Evolutionary conservation across 768 basidiomycete genomes (phyloP).

Genomic region (Leccinellum albellum): DNA sequence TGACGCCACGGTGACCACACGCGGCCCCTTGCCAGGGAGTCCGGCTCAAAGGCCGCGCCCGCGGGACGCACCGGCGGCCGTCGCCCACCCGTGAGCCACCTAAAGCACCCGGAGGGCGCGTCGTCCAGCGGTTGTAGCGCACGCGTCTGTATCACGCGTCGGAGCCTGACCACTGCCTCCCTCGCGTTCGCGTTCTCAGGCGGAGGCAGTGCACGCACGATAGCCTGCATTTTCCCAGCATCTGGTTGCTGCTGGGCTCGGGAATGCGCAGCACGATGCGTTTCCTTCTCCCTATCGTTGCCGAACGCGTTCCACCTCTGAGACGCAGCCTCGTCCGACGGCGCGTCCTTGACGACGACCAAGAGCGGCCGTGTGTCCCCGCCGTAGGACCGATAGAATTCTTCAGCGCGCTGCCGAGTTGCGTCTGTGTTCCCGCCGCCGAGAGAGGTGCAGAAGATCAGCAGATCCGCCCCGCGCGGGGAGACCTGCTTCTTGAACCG

Average conservation of each 20-base stretch:
- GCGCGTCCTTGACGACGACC: conserved; percentile 21
- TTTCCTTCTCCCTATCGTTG: conserved; percentile 5
- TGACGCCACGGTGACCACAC: conserved; percentile 17
- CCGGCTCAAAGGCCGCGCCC: conserved; percentile 3
- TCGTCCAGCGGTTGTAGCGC: conserved; percentile 23
- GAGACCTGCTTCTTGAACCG: conserved; percentile 25
- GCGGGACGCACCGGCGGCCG: background rate
- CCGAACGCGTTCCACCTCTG: conserved; percentile 21
- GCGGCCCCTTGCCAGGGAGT: conserved; percentile 8
- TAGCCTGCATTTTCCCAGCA: conserved; percentile 11
- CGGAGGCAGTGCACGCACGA: conserved; percentile 23
- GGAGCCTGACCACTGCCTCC: conserved; percentile 8
- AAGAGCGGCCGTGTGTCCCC: conserved; percentile 26
- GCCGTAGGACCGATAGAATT: conserved; percentile 21
- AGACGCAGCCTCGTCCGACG: conserved; percentile 15
- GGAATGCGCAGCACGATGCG: background rate
- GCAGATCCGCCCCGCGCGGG: conserved; percentile 23
- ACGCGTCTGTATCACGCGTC: conserved; percentile 18
- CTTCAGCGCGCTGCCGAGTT: conserved; percentile 11
- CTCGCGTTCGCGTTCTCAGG: background rate
- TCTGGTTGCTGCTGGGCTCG: background rate
- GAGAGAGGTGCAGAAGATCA: conserved; percentile 21
- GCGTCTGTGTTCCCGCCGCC: background rate
- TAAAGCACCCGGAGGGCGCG: conserved; percentile 19
- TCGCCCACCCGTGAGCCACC: conserved; percentile 10